Evolutionary conservation across 106 monocot genomes (phyloP).

Genomic region (Platanthera guangdongensis): DNA sequence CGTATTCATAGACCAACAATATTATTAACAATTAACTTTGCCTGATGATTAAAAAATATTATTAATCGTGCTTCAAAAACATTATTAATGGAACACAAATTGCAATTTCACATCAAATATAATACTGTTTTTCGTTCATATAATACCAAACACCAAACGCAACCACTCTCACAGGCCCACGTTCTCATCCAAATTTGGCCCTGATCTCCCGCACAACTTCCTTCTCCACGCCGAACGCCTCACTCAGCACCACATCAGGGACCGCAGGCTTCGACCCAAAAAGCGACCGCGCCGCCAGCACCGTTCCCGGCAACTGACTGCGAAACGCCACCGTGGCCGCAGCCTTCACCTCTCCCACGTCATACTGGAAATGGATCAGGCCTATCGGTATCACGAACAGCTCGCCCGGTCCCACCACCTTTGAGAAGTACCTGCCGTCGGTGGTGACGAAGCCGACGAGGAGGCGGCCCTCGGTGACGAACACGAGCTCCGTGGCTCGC

Average conservation of each 20-base stretch:
- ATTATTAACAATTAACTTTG: too few relatives aligned
- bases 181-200: constrained; percentile 13
- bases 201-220: constrained; percentile 12
- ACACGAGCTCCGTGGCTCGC: constrained; percentile 22
- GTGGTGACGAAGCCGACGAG: constrained; percentile 16
- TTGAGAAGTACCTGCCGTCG: constrained; percentile 14
- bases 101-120: too few relatives aligned
- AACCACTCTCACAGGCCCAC: too few relatives aligned
- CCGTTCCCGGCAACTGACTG: constrained; percentile 30
- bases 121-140: too few relatives aligned
- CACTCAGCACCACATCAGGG: constrained; percentile 24
- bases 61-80: too few relatives aligned
- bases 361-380: constrained; percentile 22
- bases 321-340: constrained; percentile 13
- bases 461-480: constrained; percentile 4
- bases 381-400: constrained; percentile 25
- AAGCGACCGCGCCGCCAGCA: constrained; percentile 12
- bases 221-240: constrained; percentile 25
- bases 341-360: constrained; percentile 15
- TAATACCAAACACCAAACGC: too few relatives aligned
- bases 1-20: too few relatives aligned
- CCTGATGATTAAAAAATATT: too few relatives aligned
- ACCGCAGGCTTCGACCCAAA: constrained; percentile 27
- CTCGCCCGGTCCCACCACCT: constrained; percentile 17
- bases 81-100: too few relatives aligned